Base-by-base conservation (phyloP, 106 monocot species). In the Amphibolis antarctica region DNA sequence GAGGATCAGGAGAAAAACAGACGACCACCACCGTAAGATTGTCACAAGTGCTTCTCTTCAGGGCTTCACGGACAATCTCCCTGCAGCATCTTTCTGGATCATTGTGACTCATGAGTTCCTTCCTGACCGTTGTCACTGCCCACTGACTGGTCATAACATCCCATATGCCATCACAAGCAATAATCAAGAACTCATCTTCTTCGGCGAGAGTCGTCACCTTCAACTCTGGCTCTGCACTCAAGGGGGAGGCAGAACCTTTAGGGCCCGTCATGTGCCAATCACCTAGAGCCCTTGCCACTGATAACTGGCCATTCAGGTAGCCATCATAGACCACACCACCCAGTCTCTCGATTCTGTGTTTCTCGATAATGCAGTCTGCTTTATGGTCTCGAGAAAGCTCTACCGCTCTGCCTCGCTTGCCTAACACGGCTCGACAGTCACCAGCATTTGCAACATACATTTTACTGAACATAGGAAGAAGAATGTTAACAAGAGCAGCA, bases 201-300 rank as follows among this genome's bases (percentile, higher is more conserved):
- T 74, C 67, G 10, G 67, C 67, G 12, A 74, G 61, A 3, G 51
- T 27, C 28, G 26, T 11, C 44, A 60, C 59, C 29, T 20, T 31
- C 28, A 72, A 28, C 26, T 72, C 72, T 12, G 72, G 72, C 26
- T 74, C 74, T 1, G 67, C 66, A 44, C 50, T 74, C 26, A 74
- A 46, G 17, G 74, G 74, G 42, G 59, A 60, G 10, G 60, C 42
- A 13, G 66, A 60, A 7, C 67, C 67, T 51, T 74, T 74, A 14
- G 53, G 14, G 11, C 74, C 74, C 53, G 67, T 67, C 74, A 74
- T 74, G 66, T 74, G 74, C 74, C 74, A 74, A 17, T 74, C 74
- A 42, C 74, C 74, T 9, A 74, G 51, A 23, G 74, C 74, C 23
- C 74, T 59, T 30, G 74, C 49, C 3, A 74, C 67, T 2, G 66